Evolutionary conservation across 768 basidiomycete species (phyloP).

Genomic region (Hirschioporus abietinus): DNA sequence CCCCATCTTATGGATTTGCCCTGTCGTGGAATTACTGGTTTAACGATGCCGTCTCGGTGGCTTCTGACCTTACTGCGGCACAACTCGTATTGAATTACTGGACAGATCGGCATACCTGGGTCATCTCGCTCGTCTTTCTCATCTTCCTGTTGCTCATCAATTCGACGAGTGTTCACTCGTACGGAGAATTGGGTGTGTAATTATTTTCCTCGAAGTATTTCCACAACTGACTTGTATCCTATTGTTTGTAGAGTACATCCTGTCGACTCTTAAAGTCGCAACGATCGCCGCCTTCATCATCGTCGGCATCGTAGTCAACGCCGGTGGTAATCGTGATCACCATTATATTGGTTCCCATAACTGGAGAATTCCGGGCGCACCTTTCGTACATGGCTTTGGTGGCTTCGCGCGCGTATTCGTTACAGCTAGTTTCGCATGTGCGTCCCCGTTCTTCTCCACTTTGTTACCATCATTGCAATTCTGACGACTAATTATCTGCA

Average conservation of each 20-base stretch:
- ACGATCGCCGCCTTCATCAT: slow-evolving; percentile 79
- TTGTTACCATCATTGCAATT: not conserved
- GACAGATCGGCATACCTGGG: slow-evolving; percentile 61
- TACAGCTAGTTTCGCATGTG: slow-evolving; percentile 72
- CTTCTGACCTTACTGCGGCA: slow-evolving; percentile 81
- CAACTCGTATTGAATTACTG: slow-evolving; percentile 78
- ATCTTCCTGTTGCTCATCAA: slow-evolving; percentile 68
- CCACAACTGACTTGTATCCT: slow-evolving; percentile 14
- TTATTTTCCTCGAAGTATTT: not conserved
- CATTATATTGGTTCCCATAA: slow-evolving; percentile 64
- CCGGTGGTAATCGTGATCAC: slow-evolving; percentile 65
- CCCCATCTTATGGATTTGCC: slow-evolving; percentile 83
- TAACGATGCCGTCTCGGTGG: slow-evolving; percentile 82
- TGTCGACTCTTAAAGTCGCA: slow-evolving; percentile 74
- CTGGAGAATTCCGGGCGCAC: slow-evolving; percentile 75
- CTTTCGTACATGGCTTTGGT: slow-evolving; percentile 81
- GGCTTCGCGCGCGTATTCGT: slow-evolving; percentile 81
- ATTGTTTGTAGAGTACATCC: slow-evolving; percentile 66
- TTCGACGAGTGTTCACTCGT: slow-evolving; percentile 65
- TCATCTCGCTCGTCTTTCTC: slow-evolving; percentile 72
- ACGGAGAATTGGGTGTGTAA: slow-evolving; percentile 72
- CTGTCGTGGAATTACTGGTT: slow-evolving; percentile 91
- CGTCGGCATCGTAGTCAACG: slow-evolving; percentile 73
- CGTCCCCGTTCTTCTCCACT: no score
- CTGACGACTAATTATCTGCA: no score